Percentiles rank a stretch among this genome's conserved stretches.
Evolutionary conservation across 1,284 basidiomycete species (phyloP).

Genomic region (Naganishia cerealis): DNA sequence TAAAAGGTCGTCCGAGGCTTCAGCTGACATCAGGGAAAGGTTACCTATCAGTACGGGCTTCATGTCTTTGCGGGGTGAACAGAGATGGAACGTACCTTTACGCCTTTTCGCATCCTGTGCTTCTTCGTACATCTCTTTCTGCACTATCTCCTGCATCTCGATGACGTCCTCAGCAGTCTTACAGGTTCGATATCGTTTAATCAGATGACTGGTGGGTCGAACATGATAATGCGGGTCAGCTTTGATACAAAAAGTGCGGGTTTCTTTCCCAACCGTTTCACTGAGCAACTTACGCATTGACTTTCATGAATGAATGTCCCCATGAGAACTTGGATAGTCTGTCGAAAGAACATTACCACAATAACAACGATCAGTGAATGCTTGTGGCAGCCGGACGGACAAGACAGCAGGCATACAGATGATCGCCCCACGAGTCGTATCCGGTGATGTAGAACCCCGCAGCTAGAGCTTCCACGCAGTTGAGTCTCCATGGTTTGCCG

Average conservation of each 20-base stretch:
- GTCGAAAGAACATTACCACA: background rate
- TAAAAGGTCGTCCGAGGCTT: constrained; percentile 58
- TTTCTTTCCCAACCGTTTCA: background rate
- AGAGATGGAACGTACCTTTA: constrained; percentile 55
- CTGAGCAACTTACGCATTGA: constrained; percentile 66
- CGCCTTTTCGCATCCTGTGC: constrained; percentile 61
- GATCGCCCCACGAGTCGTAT: constrained; percentile 74
- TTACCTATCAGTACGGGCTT: background rate
- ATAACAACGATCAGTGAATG: constrained; percentile 6
- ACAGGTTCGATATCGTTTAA: constrained; percentile 74
- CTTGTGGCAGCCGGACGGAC: constrained; percentile 15
- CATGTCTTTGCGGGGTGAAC: background rate
- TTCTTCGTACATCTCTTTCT: constrained; percentile 69
- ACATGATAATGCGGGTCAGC: constrained; percentile 4
- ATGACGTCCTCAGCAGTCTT: constrained; percentile 64
- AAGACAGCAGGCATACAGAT: constrained; percentile 54
- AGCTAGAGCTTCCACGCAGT: constrained; percentile 88
- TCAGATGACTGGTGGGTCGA: constrained; percentile 58
- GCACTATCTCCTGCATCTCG: constrained; percentile 69
- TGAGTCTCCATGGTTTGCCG: constrained; percentile 86
- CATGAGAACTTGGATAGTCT: constrained; percentile 75
- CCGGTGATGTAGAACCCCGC: constrained; percentile 90
- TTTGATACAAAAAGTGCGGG: background rate
- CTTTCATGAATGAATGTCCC: constrained; percentile 78
- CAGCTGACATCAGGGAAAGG: constrained; percentile 28